A percentile compares a stretch with the other conserved stretches of the same genome.
These are phyloP conservation scores for Glycine latifolia DNA, from an alignment of 306 rosid species.

Conservation along the genomic window DNA sequence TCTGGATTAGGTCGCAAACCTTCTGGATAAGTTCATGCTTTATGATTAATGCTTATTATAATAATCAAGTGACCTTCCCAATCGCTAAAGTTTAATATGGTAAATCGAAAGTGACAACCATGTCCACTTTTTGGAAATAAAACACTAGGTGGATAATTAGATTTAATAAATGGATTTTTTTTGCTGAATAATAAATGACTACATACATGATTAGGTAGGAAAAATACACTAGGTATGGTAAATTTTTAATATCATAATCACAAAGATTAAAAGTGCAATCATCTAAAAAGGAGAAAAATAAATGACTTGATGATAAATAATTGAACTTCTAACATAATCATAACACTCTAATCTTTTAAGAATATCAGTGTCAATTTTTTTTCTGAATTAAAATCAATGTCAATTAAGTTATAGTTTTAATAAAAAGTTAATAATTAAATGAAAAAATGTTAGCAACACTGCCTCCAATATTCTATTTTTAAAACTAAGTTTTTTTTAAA, in stretches of 20 bases:
- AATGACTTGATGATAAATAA: neutral
- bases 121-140: neutral
- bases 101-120: constrained; percentile 19
- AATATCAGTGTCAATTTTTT: too few relatives aligned
- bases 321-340: neutral
- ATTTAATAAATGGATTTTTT: neutral
- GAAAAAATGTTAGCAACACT: too few relatives aligned
- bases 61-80: neutral
- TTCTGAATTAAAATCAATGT: neutral
- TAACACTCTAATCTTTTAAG: neutral
- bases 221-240: too few relatives aligned
- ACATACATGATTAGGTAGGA: neutral
- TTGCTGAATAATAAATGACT: neutral
- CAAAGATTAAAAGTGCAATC: neutral
- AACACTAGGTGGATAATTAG: neutral
- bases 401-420: neutral
- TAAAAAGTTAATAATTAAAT: too few relatives aligned
- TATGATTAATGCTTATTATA: neutral
- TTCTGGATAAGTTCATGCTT: constrained; percentile 1
- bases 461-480: too few relatives aligned
- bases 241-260: neutral
- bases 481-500: too few relatives aligned
- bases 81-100: neutral
- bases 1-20: neutral
- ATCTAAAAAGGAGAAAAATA: too few relatives aligned